A percentile compares a stretch with the other conserved stretches of the same genome.
phyloP scores from a whole-genome alignment of 192 early-diverging fungal genomes.

The Coemansia javaensis region DNA sequence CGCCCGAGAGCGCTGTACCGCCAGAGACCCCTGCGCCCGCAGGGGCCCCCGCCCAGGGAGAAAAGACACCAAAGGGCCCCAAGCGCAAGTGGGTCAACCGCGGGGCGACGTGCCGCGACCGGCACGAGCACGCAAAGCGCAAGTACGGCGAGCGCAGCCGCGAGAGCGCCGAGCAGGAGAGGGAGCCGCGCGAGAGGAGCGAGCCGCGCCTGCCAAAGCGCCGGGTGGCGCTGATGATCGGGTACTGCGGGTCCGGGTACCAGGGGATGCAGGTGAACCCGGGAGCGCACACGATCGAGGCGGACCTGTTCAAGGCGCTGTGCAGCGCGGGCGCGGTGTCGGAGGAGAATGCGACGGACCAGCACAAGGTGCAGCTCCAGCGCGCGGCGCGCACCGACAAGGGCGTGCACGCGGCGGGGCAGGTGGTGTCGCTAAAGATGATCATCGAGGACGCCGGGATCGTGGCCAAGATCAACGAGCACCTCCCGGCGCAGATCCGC shows the following conservation, averaged over 20 bases:
- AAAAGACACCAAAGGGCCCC: background rate
- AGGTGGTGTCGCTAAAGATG: conserved; percentile 91
- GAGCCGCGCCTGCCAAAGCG: conserved; percentile 68
- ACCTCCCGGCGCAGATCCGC: conserved; percentile 85
- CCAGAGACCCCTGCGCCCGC: background rate
- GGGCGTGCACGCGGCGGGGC: conserved; percentile 96
- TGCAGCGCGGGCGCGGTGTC: conserved; percentile 78
- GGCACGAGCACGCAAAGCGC: conserved; percentile 34
- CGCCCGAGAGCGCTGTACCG: background rate
- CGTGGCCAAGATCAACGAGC: conserved; percentile 71
- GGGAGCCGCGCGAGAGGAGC: conserved; percentile 12
- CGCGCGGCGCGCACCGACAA: conserved; percentile 96
- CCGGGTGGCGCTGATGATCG: conserved; percentile 84
- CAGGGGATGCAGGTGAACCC: conserved; percentile 96
- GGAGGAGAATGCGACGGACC: conserved; percentile 78
- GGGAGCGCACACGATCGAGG: conserved; percentile 77
- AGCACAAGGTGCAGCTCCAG: conserved; percentile 75
- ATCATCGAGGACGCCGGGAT: conserved; percentile 69
- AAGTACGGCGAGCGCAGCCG: conserved; percentile 19
- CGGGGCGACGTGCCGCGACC: conserved; percentile 40
- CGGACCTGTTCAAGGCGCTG: conserved; percentile 84
- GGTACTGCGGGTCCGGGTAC: conserved; percentile 93
- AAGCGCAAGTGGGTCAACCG: conserved; percentile 15
- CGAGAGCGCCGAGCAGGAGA: conserved; percentile 1
- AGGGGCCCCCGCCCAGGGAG: background rate